Evolutionary conservation across 2,329 filamentous ascomycete genomes (phyloP).

Genomic region (Colletotrichum cordylinicola): DNA sequence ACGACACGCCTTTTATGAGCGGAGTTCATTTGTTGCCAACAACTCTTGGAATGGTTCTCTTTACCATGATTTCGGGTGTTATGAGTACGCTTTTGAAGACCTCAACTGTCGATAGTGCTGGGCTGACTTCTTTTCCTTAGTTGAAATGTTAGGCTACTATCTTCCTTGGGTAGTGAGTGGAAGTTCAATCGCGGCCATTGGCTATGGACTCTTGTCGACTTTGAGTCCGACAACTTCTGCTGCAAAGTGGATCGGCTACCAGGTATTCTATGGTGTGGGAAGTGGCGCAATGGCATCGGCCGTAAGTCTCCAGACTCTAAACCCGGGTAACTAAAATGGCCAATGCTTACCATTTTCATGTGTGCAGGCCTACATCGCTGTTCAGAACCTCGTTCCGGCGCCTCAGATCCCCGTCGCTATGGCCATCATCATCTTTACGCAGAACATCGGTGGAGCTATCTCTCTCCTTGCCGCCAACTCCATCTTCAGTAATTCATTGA

Average conservation of each 20-base stretch:
- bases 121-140: background rate
- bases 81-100: slow-evolving; percentile 19
- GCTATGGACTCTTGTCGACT: slow-evolving; percentile 20
- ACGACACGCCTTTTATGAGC: slow-evolving; percentile 21
- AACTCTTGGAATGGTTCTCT: slow-evolving; percentile 25
- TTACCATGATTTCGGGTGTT: slow-evolving; percentile 29
- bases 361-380: slow-evolving; percentile 5
- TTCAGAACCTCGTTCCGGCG: slow-evolving; percentile 1
- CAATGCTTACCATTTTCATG: background rate
- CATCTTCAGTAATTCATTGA: slow-evolving; percentile 35
- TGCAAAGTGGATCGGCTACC: slow-evolving; percentile 24
- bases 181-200: slow-evolving; percentile 18
- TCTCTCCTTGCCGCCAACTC: slow-evolving; percentile 23
- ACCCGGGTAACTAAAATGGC: background rate
- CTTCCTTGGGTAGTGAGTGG: slow-evolving; percentile 20
- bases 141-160: slow-evolving; percentile 23
- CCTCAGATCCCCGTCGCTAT: slow-evolving; percentile 9
- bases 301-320: background rate
- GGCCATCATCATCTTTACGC: slow-evolving; percentile 6
- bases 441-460: slow-evolving; percentile 23
- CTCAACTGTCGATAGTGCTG: background rate
- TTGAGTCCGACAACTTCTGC: slow-evolving; percentile 2
- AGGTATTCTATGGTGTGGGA: slow-evolving; percentile 23
- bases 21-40: slow-evolving; percentile 33
- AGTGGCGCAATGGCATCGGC: slow-evolving; percentile 3